A percentile compares a stretch with the other conserved stretches of the same genome.
Conservation (phyloP, 139 green algal genomes). For the Haematococcus sp. region DNA sequence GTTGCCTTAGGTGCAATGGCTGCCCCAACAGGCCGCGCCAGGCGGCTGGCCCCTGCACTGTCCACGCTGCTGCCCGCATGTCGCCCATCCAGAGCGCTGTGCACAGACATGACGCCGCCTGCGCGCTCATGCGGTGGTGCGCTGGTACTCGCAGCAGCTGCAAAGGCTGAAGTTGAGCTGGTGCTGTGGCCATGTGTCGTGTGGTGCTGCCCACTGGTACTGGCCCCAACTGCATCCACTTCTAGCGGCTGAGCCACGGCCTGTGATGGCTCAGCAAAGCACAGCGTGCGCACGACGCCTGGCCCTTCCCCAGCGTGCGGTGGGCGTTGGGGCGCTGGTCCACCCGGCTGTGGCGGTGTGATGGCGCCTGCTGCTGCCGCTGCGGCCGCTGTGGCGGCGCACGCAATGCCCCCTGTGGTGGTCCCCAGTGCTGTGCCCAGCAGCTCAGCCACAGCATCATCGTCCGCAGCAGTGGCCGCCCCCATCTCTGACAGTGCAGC, state of each 20-base stretch:
- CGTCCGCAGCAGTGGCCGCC: not conserved
- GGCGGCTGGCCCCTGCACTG: too few relatives aligned
- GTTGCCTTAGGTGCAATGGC: not conserved
- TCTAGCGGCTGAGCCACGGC: not conserved
- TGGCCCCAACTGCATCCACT: too few relatives aligned
- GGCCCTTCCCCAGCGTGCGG: not conserved
- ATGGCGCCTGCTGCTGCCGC: not conserved
- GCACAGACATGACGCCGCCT: too few relatives aligned
- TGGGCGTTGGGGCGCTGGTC: not conserved
- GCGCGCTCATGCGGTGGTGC: too few relatives aligned
- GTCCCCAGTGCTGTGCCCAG: not conserved
- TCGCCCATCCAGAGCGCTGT: not conserved
- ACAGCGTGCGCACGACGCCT: not conserved
- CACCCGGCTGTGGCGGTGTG: too few relatives aligned
- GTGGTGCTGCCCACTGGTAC: too few relatives aligned
- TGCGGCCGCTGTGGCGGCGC: not conserved
- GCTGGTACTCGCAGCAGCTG: too few relatives aligned
- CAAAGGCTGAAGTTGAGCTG: too few relatives aligned
- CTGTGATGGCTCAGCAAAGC: slow-evolving; percentile 4
- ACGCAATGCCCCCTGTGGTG: not conserved
- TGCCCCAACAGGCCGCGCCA: too few relatives aligned
- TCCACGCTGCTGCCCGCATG: too few relatives aligned
- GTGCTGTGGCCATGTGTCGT: too few relatives aligned
- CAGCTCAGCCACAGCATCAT: not conserved
- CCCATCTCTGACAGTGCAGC: not conserved